Percentiles rank a stretch among this genome's conserved stretches.
phyloP scores from a whole-genome alignment of 2,329 filamentous ascomycete genomes.

The Penicillium brasilianum region DNA sequence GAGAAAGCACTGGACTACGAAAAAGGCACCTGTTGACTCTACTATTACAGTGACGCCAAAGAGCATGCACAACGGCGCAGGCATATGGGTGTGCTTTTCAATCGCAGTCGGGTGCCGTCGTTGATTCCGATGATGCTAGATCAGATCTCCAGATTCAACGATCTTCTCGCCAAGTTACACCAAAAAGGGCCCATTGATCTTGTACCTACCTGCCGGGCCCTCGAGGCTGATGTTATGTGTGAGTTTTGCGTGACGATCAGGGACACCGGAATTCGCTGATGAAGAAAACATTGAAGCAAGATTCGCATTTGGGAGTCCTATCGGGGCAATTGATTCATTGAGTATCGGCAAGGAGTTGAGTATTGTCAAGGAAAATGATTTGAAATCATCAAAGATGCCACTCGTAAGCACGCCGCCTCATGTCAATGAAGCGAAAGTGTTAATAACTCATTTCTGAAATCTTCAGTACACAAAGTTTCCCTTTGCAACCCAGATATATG shows the following conservation, averaged over 20 bases:
- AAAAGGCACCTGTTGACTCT: neutral
- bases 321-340: neutral
- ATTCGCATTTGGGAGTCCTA: neutral
- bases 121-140: neutral
- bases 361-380: neutral
- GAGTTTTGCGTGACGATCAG: neutral
- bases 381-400: neutral
- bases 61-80: neutral
- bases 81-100: neutral
- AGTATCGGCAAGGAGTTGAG: neutral
- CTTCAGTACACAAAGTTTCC: neutral
- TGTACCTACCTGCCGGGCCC: neutral
- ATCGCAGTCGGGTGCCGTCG: neutral
- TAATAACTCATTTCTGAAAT: neutral
- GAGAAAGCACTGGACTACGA: neutral
- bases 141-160: neutral
- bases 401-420: neutral
- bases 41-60: neutral
- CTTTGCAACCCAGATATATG: neutral
- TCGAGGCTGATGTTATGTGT: neutral
- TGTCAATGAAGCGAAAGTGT: neutral
- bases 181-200: neutral
- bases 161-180: neutral
- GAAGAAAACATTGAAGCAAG: neutral
- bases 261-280: neutral